Conservation (phyloP, 2,329 filamentous ascomycete species). For the Colletotrichum echinochloae region DNA sequence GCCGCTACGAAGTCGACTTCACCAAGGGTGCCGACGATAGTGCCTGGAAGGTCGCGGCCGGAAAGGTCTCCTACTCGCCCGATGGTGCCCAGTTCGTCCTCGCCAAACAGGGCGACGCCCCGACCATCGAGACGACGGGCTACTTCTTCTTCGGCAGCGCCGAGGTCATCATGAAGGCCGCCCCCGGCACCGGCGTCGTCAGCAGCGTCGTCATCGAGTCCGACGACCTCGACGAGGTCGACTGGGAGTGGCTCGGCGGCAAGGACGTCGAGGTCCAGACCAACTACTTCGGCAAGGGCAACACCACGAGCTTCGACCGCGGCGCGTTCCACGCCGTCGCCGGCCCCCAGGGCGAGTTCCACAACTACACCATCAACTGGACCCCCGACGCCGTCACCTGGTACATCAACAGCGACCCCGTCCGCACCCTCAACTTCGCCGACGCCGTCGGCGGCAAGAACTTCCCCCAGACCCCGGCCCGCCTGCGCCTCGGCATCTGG, state of each 20-base stretch:
- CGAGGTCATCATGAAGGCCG: constrained; percentile 67
- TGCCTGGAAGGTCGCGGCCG: constrained; percentile 44
- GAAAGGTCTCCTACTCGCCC: constrained; percentile 45
- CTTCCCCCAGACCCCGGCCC: constrained; percentile 71
- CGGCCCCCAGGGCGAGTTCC: constrained; percentile 49
- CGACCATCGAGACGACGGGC: constrained; percentile 76
- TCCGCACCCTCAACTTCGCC: constrained; percentile 62
- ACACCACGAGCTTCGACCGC: constrained; percentile 74
- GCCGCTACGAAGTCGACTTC: constrained; percentile 70
- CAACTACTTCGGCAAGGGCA: constrained; percentile 84
- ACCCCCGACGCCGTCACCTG: constrained; percentile 63
- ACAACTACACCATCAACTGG: constrained; percentile 71
- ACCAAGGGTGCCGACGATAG: constrained; percentile 67
- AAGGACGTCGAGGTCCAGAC: constrained; percentile 77
- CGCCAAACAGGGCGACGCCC: constrained; percentile 64
- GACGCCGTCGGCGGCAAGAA: constrained; percentile 62
- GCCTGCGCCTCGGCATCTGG: constrained; percentile 60
- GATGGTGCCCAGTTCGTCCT: constrained; percentile 63
- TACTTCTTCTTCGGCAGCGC: constrained; percentile 89
- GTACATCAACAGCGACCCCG: constrained; percentile 67
- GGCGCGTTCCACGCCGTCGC: constrained; percentile 67
- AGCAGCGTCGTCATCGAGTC: constrained; percentile 82
- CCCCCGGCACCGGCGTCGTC: constrained; percentile 70
- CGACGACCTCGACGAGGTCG: constrained; percentile 83
- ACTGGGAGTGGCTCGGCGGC: constrained; percentile 85